phyloP scores from a whole-genome alignment of 2,329 filamentous ascomycete species.

The Colletotrichum tofieldiae region DNA sequence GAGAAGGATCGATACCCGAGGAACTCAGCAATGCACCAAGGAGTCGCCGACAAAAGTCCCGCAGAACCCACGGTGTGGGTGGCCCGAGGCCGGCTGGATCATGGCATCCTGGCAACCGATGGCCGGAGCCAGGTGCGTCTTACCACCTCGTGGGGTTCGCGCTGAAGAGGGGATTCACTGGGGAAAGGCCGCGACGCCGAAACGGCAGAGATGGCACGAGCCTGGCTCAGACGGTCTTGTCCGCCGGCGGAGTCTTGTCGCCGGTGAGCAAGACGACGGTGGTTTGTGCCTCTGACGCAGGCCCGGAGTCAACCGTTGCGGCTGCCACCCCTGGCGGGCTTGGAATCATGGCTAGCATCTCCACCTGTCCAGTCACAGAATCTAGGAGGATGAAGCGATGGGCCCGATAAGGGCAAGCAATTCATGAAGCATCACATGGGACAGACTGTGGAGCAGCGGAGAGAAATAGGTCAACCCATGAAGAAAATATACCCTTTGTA shows the following conservation, averaged over 20 bases:
- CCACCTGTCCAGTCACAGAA: slow-evolving; percentile 9
- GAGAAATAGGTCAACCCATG: slow-evolving; percentile 25
- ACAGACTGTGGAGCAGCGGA: slow-evolving; percentile 18
- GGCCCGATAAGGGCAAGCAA: slow-evolving; percentile 8
- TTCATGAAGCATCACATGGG: slow-evolving; percentile 33
- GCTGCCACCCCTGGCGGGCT: neutral
- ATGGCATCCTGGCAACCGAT: slow-evolving; percentile 17
- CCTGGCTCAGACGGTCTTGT: slow-evolving; percentile 7
- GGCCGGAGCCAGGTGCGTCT: slow-evolving; percentile 10
- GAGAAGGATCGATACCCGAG: slow-evolving; percentile 38
- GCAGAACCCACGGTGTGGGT: slow-evolving; percentile 5
- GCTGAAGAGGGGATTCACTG: neutral
- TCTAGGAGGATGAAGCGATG: neutral
- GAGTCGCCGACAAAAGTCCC: slow-evolving; percentile 1
- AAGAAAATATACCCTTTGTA: slow-evolving; percentile 42
- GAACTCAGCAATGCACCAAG: slow-evolving; percentile 20
- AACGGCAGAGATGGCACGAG: neutral
- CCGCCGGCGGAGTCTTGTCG: neutral
- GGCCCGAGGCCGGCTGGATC: slow-evolving; percentile 16
- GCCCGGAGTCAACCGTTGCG: neutral
- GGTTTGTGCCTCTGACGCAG: neutral
- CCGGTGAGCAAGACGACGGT: neutral
- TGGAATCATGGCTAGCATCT: neutral
- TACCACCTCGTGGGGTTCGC: neutral
- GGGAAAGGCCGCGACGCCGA: slow-evolving; percentile 13